Base-by-base conservation (phyloP, 2,329 filamentous ascomycete genomes). In the Penicillium olsonii region DNA sequence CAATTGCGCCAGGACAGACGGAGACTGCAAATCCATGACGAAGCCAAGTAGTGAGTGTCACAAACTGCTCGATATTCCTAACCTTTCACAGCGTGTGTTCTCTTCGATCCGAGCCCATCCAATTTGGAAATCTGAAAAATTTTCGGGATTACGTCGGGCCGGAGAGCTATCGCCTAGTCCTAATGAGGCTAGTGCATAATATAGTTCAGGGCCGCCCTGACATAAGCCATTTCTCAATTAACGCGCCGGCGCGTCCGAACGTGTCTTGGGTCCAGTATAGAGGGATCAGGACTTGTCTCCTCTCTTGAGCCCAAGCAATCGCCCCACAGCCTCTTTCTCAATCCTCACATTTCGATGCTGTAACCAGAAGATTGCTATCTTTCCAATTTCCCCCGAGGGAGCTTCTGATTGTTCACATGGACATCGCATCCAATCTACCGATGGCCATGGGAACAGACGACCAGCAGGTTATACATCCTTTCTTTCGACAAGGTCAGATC, bases 1-100 rank as follows among this genome's bases (percentile, higher is more conserved):
- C 61, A 78, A 66, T 65, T 74, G 73, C 33, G 73, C 72, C 64
- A 77, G 59, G 14, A 75, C 61, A 12, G 72, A 73, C 4, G 75
- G 75, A 31, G 70, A 60, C 52, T 71, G 70, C 31, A 77, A 55
- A 60, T 75, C 73, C 75, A 77, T 77, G 42, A 38, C 54, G 26
- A 48, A 44, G 42, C 37, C 35, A 37, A 46, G 43, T 40, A 47
- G 40, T 40, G 35, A 31, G 35, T 49, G 43, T 33, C 18, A 39
- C 35, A 37, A 49, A 48, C 35, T 40, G 19, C 44, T 46, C 38
- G 24, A 42, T 42, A n/a, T 44, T 45, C 42, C 22, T 45, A 38
- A 46, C 52, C 40, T 37, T 55, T 59, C 42, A 59, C 37, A 39
- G 45, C 52, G 47, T 56, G 52, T 57, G 53, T 48, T 52, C 55